Evolutionary conservation across 164 flowering plant genomes (phyloP), one percentile per base, ranked within the genome.

Genomic region (Brasenia schreberi): DNA sequence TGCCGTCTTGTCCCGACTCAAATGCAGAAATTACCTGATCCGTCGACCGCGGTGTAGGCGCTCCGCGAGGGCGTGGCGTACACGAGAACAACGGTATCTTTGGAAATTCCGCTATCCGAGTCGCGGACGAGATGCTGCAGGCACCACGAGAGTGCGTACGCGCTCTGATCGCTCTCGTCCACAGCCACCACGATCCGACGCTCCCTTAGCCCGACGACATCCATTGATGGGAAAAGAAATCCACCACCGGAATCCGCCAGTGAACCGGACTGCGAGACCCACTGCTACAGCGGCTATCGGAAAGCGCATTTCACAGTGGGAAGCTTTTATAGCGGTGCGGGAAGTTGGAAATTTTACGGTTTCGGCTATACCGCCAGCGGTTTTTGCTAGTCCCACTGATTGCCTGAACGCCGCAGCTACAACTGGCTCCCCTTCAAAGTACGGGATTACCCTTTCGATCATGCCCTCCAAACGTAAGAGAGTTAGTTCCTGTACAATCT

Each of bases 81-180:
- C 69, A 90, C 81, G 33, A 90, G 89, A 42, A 88, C 64, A 42
- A 86, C 74, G 59, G 76, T 78, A 66, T 65, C 81, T 16, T 72
- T 71, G 64, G 73, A 64, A 45, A 7, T 45, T 45, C 53, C 53
- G 6, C 53, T 45, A 1, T 45, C 53, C 43, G 78, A 62, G 19
- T 60, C 62, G 19, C 19, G n/a, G 16, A 74, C 27, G 5, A 90
- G 70, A 72, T 87, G 85, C 53, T 43, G 66, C 53, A 88, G 75
- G 42, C 89, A 86, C 95, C 97, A 90, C 23, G 92, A 82, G n/a
- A 90, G 78, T 0, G 97, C 97, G 61, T 83, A 76, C 89, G 85
- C 82, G 79, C 97, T 88, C 83, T 90, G 92, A 52, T 88, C 87
- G 6, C 97, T 85, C 72, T 85, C 97, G 53, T 90, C 97, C 67